Base-by-base conservation (phyloP, 2,329 filamentous ascomycete species). In the Paecilomyces variotii region DNA sequence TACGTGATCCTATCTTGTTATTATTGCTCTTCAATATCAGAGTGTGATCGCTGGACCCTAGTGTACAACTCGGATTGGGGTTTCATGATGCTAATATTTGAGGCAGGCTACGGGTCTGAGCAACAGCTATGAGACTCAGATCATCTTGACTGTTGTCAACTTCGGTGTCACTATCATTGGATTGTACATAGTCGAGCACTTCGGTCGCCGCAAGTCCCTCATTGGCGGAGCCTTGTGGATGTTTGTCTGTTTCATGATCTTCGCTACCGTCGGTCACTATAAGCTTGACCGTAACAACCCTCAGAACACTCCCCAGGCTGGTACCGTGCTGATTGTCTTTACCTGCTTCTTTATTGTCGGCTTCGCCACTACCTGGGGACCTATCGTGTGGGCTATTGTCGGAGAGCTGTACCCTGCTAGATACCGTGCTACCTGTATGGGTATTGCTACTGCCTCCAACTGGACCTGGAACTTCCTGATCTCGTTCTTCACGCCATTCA, bases 401-500 rank as follows among this genome's bases (percentile, higher is more conserved):
- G 72, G 72, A 57, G 77, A 79, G 62, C 66, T 79, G 57, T 79
- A 77, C 62, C 77, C 77, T 6, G 71, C 73, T 59, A 71, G 75
- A 56, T 77, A 77, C 63, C 85, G 89, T 69, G 88, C 89, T 62
- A 89, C 89, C 72, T 85, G 86, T 63, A 90, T 91, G 81, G 90
- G 88, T 11, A 76, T 92, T 27, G 87, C 88, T 14, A 91, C 88
- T 5, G 84, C 88, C 2, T 84, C 88, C 45, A 93, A 93, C 75
- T 93, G 89, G 89, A 72, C 76, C 34, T 90, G 86, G 85, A 89
- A 90, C 72, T 91, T 91, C 74, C 74, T 88, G 66, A 79, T 89
- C 63, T 84, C 84, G 0, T 92, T 92, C 80, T 91, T 92, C 78
- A 91, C 89, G 0, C 87, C 89, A 0, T 91, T 91, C 73, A 91